A percentile compares a stretch with the other conserved stretches of the same genome.
These are phyloP conservation scores for Arthrocladium fulminans DNA, from an alignment of 2,329 filamentous ascomycete species.

Conservation along the genomic window DNA sequence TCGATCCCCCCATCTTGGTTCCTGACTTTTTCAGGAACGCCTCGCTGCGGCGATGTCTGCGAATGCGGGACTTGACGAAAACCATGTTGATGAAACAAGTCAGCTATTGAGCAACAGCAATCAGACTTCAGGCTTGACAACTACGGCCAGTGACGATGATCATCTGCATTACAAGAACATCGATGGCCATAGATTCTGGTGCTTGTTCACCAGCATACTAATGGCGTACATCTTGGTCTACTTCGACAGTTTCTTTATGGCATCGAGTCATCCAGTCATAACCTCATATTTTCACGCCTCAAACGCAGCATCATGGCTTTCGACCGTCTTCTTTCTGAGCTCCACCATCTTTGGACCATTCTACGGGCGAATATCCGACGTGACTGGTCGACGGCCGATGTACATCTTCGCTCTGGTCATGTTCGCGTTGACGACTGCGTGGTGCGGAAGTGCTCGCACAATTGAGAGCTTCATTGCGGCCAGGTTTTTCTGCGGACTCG, in stretches of 20 bases:
- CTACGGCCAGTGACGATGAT: no score
- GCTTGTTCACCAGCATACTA: conserved; percentile 53
- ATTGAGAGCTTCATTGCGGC: conserved; percentile 61
- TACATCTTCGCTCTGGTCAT: conserved; percentile 56
- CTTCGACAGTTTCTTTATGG: conserved; percentile 75
- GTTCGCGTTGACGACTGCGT: conserved; percentile 57
- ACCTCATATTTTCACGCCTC: conserved; percentile 69
- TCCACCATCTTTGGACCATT: conserved; percentile 70
- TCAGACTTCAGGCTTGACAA: no score
- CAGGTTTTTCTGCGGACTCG: conserved; percentile 61
- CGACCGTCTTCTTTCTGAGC: conserved; percentile 67
- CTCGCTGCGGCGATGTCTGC: no score
- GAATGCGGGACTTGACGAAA: no score
- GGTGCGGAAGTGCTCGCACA: conserved; percentile 60
- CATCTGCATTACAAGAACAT: conserved; percentile 31
- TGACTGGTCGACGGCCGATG: conserved; percentile 51
- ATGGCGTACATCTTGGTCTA: conserved; percentile 47
- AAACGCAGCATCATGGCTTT: conserved; percentile 73
- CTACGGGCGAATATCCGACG: conserved; percentile 65
- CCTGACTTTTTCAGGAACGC: no score
- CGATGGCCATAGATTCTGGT: conserved; percentile 44
- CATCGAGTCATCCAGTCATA: conserved; percentile 69
- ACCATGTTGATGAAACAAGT: no score
- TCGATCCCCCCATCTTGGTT: no score
- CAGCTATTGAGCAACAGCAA: no score